Evolutionary conservation across 2,329 filamentous ascomycete genomes (phyloP).

Genomic region (Clonostachys rosea): DNA sequence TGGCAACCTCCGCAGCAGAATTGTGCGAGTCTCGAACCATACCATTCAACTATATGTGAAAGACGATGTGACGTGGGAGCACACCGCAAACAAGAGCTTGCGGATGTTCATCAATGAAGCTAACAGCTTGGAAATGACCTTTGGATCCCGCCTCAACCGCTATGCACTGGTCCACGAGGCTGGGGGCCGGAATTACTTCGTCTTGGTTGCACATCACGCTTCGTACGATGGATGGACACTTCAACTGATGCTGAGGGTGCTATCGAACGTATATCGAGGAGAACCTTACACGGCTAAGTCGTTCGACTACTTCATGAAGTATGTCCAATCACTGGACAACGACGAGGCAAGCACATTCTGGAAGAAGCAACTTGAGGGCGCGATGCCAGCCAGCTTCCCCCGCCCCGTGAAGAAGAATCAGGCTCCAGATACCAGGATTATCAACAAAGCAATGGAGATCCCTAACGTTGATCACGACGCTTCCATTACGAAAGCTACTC

Average conservation of each 20-base stretch:
- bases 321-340: slow-evolving; percentile 23
- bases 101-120: neutral
- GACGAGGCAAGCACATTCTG: neutral
- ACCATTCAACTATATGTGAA: slow-evolving; percentile 1
- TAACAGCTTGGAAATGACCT: slow-evolving; percentile 1
- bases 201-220: slow-evolving; percentile 3
- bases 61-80: slow-evolving; percentile 2
- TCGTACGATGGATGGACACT: slow-evolving; percentile 2
- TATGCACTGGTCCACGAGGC: slow-evolving; percentile 2
- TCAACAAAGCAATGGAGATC: neutral
- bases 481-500: slow-evolving; percentile 8
- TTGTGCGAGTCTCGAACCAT: slow-evolving; percentile 6
- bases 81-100: neutral
- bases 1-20: slow-evolving; percentile 9
- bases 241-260: neutral
- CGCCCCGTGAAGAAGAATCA: neutral
- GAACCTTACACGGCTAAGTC: neutral
- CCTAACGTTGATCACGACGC: neutral
- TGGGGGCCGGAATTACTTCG: neutral
- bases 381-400: slow-evolving; percentile 6
- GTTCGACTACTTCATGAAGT: slow-evolving; percentile 35
- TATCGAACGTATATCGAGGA: slow-evolving; percentile 7
- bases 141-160: slow-evolving; percentile 1
- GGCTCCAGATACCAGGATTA: neutral
- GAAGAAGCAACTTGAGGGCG: slow-evolving; percentile 1